phyloP scores from a whole-genome alignment of 1,284 basidiomycete species.

The Phylloboletellus chloephorus region DNA sequence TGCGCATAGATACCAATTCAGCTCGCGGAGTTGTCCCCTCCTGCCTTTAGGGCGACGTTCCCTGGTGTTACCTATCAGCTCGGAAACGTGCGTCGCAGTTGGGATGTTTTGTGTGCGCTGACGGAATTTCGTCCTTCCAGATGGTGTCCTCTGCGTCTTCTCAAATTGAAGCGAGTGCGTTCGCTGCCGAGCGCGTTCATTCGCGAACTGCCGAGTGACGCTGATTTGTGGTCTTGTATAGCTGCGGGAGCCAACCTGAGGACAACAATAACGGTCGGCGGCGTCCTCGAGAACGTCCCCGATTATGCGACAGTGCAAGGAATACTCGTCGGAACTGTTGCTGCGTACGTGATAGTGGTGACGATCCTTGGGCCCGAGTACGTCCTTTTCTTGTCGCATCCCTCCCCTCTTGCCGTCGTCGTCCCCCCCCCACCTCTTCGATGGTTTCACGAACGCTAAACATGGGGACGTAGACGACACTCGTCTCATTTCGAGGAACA shows the following conservation, averaged over 20 bases:
- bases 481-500: conserved; percentile 79
- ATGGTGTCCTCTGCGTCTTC: conserved; percentile 86
- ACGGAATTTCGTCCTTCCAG: conserved; percentile 27
- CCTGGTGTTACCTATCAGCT: conserved; percentile 89
- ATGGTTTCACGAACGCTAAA: too few species aligned
- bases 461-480: conserved; percentile 50
- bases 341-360: conserved; percentile 64
- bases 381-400: conserved; percentile 30
- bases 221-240: conserved; percentile 22
- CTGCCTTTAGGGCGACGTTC: conserved; percentile 91
- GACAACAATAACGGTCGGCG: conserved; percentile 48
- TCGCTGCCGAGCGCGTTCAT: background rate
- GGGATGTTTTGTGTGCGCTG: background rate
- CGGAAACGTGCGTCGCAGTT: conserved; percentile 48
- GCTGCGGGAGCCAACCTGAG: conserved; percentile 54
- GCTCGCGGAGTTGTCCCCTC: conserved; percentile 83
- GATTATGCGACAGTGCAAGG: conserved; percentile 86
- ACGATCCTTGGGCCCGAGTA: conserved; percentile 72
- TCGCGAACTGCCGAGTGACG: background rate
- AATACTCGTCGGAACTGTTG: conserved; percentile 77
- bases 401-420: too few species aligned
- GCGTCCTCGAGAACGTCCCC: conserved; percentile 44
- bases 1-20: conserved; percentile 69
- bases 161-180: conserved; percentile 85
- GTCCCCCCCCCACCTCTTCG: too few species aligned